These are phyloP conservation scores for Stemphylium lycopersici DNA, from an alignment of 2,329 filamentous ascomycete species.

Conservation along the genomic window DNA sequence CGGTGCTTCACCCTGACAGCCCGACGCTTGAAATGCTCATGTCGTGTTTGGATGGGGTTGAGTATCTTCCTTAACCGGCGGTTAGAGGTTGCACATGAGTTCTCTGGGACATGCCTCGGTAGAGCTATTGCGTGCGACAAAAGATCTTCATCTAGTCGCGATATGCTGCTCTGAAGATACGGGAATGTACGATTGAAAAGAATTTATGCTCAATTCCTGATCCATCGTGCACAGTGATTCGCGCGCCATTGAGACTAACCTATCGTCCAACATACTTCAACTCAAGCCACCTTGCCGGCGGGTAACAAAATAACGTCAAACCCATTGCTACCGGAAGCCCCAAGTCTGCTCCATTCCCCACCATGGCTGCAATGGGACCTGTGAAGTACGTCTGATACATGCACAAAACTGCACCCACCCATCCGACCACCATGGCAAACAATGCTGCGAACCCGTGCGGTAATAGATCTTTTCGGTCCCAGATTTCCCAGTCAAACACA, in stretches of 20 bases:
- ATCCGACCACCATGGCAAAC: not conserved
- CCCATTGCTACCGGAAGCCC: constrained; percentile 60
- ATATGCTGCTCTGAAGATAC: too few species aligned
- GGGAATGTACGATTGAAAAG: too few species aligned
- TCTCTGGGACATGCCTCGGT: too few species aligned
- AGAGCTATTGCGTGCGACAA: too few species aligned
- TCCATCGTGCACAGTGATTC: too few species aligned
- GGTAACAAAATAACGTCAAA: constrained; percentile 60
- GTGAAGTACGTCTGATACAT: constrained; percentile 21
- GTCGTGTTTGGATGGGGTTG: too few species aligned
- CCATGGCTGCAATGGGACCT: constrained; percentile 25
- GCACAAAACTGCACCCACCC: not conserved
- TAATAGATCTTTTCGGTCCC: constrained; percentile 27
- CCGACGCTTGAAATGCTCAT: too few species aligned
- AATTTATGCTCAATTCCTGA: too few species aligned
- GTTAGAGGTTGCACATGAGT: too few species aligned
- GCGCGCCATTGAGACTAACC: not conserved
- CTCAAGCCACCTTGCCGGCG: constrained; percentile 60
- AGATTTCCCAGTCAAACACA: constrained; percentile 30
- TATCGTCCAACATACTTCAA: constrained; percentile 37
- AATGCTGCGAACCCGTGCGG: constrained; percentile 25
- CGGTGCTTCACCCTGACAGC: too few species aligned
- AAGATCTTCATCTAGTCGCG: too few species aligned
- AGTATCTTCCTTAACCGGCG: too few species aligned
- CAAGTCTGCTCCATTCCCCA: constrained; percentile 58